Conservation (phyloP, 805 yeast species). For the Priceomyces fermenticarens region DNA sequence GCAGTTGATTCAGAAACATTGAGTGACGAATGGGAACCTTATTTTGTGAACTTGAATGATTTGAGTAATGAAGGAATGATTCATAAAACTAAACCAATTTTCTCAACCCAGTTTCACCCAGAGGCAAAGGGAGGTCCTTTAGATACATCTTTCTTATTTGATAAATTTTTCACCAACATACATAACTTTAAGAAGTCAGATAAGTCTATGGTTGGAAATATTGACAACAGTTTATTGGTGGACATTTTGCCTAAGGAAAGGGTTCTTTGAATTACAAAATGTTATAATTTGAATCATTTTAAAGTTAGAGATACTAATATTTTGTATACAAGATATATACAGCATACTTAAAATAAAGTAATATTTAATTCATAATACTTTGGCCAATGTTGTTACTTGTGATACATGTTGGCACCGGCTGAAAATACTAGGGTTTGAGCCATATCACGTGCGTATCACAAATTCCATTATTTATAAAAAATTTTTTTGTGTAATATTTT, state of each 20-base stretch:
- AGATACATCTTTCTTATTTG: constrained; percentile 88
- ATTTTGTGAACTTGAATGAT: constrained; percentile 90
- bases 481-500: constrained; percentile 3
- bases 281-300: not conserved
- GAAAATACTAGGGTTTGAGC: no score
- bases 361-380: not conserved
- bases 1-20: constrained; percentile 87
- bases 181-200: constrained; percentile 43
- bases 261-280: constrained; percentile 36
- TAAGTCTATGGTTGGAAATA: constrained; percentile 42
- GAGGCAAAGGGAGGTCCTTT: constrained; percentile 99
- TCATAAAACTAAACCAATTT: constrained; percentile 82
- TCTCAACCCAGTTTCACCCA: constrained; percentile 98
- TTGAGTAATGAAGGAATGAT: constrained; percentile 97
- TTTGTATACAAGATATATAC: not conserved
- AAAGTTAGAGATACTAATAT: not conserved
- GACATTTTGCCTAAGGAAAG: constrained; percentile 66
- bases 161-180: constrained; percentile 77
- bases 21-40: constrained; percentile 72
- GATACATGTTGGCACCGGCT: no score
- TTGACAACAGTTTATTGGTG: constrained; percentile 49
- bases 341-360: not conserved
- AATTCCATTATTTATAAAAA: not conserved
- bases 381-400: no score
- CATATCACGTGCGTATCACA: not conserved